Base-by-base conservation (phyloP, 805 yeast genomes). In the Yamadazyma tumulicola region DNA sequence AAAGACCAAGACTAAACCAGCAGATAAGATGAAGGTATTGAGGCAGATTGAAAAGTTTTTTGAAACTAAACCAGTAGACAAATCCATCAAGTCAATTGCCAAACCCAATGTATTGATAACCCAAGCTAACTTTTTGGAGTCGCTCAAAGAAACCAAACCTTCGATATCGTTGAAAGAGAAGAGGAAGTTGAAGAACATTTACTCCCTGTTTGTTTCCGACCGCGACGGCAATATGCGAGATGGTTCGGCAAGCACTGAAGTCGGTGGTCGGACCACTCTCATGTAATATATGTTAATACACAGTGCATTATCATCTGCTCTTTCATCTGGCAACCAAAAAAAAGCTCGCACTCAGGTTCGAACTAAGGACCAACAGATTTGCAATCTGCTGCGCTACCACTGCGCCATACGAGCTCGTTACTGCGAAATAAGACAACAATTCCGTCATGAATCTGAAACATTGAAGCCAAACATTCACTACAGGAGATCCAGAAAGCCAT, bases 371-470 rank as follows among this genome's bases (percentile, higher is more conserved):
- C 94, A 83, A 80, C 85, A 83, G 95, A 85, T 84, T 85, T 85
- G 95, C 94, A 85, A 85, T 85, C 95, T 81, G 86, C 88, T 83
- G 93, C 94, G 89, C 91, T 85, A 84, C 95, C 93, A 80, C 93
- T 85, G 89, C 88, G 93, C 94, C 88, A 85, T 72, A 74, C 80
- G 51, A 54, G 56, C 57, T 23, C 13, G 5, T 28, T 12, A 8
- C 14, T 8, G 27, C 14, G 23, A 21, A n/a, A 21, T 9, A 21
- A 21, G 23, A n/a, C n/a, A n/a, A n/a, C n/a, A n/a, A n/a, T n/a
- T n/a, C n/a, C n/a, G n/a, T n/a, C n/a, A n/a, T n/a, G n/a, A n/a
- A n/a, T n/a, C n/a, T n/a, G n/a, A n/a, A n/a, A n/a, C n/a, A n/a
- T n/a, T n/a, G n/a, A n/a, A n/a, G n/a, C n/a, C n/a, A n/a, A n/a